Percentiles rank a stretch among this genome's conserved stretches.
These are phyloP conservation scores for Amanita muscaria DNA, from an alignment of 768 basidiomycete species.

Conservation along the genomic window DNA sequence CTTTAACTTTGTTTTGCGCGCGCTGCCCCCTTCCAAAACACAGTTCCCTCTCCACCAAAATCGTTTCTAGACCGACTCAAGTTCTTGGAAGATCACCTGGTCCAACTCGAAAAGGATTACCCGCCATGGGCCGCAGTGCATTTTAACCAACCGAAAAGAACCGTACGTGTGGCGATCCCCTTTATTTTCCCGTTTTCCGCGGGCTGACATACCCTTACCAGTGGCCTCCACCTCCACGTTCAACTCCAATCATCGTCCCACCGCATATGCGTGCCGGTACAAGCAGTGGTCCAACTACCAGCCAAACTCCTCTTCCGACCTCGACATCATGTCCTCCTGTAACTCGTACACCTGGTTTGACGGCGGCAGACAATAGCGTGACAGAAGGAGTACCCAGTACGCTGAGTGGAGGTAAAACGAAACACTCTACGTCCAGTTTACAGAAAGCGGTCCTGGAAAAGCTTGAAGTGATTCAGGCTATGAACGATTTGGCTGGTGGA, in stretches of 20 bases:
- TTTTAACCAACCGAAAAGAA: constrained; percentile 77
- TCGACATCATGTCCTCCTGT: no score
- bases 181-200: background rate
- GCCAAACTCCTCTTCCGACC: background rate
- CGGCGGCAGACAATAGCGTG: background rate
- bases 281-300: constrained; percentile 12
- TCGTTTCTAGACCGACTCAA: constrained; percentile 57
- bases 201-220: constrained; percentile 16
- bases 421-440: constrained; percentile 50
- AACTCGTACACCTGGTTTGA: no score
- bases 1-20: background rate
- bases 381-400: constrained; percentile 1
- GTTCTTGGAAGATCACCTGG: constrained; percentile 69
- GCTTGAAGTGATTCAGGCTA: constrained; percentile 66
- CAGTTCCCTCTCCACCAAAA: constrained; percentile 66
- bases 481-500: constrained; percentile 33
- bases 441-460: constrained; percentile 69
- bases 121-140: constrained; percentile 87
- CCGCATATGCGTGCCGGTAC: constrained; percentile 37
- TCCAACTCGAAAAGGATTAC: constrained; percentile 71
- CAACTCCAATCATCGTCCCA: constrained; percentile 73
- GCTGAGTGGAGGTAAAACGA: constrained; percentile 18
- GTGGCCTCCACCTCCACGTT: constrained; percentile 81
- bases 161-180: constrained; percentile 43
- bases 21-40: no score